These are phyloP conservation scores for Coemansia sp. DNA, from an alignment of 192 early-diverging fungal species.

Conservation along the genomic window DNA sequence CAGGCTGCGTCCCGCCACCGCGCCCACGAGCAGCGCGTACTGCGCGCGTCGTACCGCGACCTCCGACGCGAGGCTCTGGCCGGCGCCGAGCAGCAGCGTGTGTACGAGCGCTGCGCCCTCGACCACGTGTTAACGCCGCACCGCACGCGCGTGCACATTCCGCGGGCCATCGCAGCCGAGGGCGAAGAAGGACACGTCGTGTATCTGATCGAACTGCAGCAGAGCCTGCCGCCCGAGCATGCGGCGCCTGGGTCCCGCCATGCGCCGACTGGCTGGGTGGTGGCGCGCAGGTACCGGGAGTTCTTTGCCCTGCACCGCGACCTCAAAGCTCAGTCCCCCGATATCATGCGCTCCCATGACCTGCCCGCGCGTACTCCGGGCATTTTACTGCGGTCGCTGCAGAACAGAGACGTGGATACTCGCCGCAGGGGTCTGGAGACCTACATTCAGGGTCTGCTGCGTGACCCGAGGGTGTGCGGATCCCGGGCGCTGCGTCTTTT, in stretches of 20 bases:
- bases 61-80: slow-evolving; percentile 62
- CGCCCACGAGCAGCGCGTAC: slow-evolving; percentile 65
- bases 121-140: slow-evolving; percentile 66
- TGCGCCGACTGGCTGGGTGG: slow-evolving; percentile 66
- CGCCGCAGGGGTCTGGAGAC: slow-evolving; percentile 67
- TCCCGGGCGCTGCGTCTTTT: slow-evolving; percentile 70
- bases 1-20: slow-evolving; percentile 60
- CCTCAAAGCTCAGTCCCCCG: slow-evolving; percentile 57
- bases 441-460: slow-evolving; percentile 69
- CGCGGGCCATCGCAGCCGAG: slow-evolving; percentile 21
- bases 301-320: slow-evolving; percentile 80
- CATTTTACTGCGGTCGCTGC: slow-evolving; percentile 56
- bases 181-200: slow-evolving; percentile 22
- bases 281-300: slow-evolving; percentile 80
- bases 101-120: slow-evolving; percentile 60
- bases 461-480: slow-evolving; percentile 62
- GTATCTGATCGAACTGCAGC: slow-evolving; percentile 72
- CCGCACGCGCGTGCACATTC: slow-evolving; percentile 50
- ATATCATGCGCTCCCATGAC: slow-evolving; percentile 63
- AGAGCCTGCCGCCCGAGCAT: slow-evolving; percentile 56
- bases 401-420: slow-evolving; percentile 68
- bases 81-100: slow-evolving; percentile 64
- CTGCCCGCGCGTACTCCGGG: slow-evolving; percentile 69
- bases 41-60: slow-evolving; percentile 61
- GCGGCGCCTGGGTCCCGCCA: slow-evolving; percentile 4